Evolutionary conservation across 2,329 filamentous ascomycete genomes (phyloP), one percentile per base, ranked within the genome.

Genomic region (Venturia nashicola): DNA sequence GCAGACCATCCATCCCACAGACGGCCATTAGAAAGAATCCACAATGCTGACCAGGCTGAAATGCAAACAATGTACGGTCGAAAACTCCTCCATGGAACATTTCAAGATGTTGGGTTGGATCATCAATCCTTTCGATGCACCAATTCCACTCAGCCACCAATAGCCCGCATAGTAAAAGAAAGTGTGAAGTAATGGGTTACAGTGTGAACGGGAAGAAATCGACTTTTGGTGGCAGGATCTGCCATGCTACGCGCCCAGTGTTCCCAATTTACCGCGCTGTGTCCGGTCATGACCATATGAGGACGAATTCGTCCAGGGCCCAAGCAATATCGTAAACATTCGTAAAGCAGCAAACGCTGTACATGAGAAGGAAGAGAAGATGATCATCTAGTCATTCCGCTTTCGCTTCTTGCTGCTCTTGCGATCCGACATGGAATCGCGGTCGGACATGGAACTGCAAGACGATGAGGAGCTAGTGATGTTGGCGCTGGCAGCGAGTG

Each of bases 401-500:
- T 87, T 89, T 76, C 86, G 83, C 87, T 93, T 94, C 82, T 90
- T 90, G 79, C 86, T 84, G 51, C 51, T 57, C 70, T 78, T 77
- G 67, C 77, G 77, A 65, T 80, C 69, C 61, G 68, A 73, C 61
- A 68, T 71, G 67, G 69, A 69, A 36, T 73, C 71, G 36, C 70
- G 65, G 66, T 76, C 74, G 4, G 73, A 75, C 68, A 70, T 69
- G 3, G 72, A 73, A 46, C 72, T 71, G 12, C 39, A 36, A 18
- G 36, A 36, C 27, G 63, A 65, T 6, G 72, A 73, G 61, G 70
- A 71, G 61, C 71, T 72, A 42, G 60, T 65, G 27, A 70, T 72
- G 61, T 72, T 74, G 18, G 61, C 64, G 59, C 51, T 65, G 23
- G 66, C 67, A 65, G 69, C 69, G 20, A 71, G 69, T 42, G 75